These are phyloP conservation scores for Neospermospora avenae DNA, from an alignment of 2,329 filamentous ascomycete species.

Conservation along the genomic window DNA sequence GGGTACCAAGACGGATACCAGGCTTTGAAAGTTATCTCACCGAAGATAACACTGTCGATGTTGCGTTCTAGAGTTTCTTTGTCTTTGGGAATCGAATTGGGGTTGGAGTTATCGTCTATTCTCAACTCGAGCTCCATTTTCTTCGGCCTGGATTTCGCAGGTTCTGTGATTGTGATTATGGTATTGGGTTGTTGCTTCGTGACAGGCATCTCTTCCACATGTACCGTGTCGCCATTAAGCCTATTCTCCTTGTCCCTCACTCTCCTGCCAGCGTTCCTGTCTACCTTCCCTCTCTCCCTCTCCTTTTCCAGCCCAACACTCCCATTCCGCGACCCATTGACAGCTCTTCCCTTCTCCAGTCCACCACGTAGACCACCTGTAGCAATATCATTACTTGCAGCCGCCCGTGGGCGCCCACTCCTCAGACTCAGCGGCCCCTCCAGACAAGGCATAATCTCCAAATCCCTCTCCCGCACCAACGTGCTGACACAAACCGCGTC, in stretches of 20 bases:
- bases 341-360: not conserved
- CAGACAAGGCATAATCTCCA: conserved; percentile 10
- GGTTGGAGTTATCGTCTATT: not conserved
- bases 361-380: not conserved
- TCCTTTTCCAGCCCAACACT: not conserved
- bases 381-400: no score
- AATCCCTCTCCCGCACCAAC: conserved; percentile 8
- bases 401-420: not conserved
- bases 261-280: not conserved
- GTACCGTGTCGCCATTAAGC: not conserved
- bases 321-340: not conserved
- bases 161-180: not conserved
- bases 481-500: conserved; percentile 10
- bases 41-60: conserved; percentile 82
- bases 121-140: conserved; percentile 10
- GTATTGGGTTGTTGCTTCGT: not conserved
- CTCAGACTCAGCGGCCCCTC: conserved; percentile 8
- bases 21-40: conserved; percentile 77
- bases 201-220: not conserved
- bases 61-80: conserved; percentile 57
- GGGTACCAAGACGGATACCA: conserved; percentile 92
- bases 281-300: not conserved
- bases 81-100: conserved; percentile 8
- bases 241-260: not conserved
- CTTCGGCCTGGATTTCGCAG: not conserved